Conservation (phyloP, 148 eudicot species). For the Heliamphora exappendiculata region DNA sequence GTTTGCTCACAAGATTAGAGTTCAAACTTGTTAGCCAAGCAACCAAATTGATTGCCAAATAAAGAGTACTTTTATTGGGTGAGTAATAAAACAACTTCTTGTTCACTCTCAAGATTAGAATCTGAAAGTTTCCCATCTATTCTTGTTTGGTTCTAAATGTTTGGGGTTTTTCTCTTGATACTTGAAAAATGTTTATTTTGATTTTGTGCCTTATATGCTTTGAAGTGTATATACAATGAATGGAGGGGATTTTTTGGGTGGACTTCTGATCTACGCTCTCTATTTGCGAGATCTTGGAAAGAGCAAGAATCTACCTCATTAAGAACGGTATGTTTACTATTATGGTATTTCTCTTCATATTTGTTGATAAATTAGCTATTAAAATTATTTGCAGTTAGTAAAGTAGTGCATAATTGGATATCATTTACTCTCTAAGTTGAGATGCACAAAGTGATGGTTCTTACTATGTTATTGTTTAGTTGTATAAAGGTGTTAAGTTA, state of each 20-base stretch:
- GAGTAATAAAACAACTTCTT: not conserved
- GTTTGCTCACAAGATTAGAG: too few species aligned
- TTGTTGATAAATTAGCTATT: not conserved
- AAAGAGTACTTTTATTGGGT: not conserved
- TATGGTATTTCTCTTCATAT: not conserved
- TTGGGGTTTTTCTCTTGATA: not conserved
- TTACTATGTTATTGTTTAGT: not conserved
- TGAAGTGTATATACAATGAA: constrained; percentile 76
- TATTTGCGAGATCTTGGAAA: constrained; percentile 55
- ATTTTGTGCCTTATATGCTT: constrained; percentile 10
- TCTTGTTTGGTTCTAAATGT: not conserved
- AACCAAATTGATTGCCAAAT: not conserved
- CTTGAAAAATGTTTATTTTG: not conserved
- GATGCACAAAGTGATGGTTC: not conserved
- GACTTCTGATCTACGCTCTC: constrained; percentile 56
- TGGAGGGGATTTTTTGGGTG: constrained; percentile 66
- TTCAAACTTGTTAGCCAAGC: too few species aligned
- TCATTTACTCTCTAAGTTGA: too few species aligned
- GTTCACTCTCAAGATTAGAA: not conserved
- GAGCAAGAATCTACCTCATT: constrained; percentile 43
- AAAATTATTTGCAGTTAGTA: not conserved
- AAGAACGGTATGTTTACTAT: constrained; percentile 48
- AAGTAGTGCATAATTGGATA: not conserved
- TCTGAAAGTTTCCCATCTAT: not conserved
- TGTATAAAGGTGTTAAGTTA: not conserved